Evolutionary conservation across 257 asterid genomes (phyloP), one percentile per base, ranked within the genome.

Genomic region (Solanum phureja): DNA sequence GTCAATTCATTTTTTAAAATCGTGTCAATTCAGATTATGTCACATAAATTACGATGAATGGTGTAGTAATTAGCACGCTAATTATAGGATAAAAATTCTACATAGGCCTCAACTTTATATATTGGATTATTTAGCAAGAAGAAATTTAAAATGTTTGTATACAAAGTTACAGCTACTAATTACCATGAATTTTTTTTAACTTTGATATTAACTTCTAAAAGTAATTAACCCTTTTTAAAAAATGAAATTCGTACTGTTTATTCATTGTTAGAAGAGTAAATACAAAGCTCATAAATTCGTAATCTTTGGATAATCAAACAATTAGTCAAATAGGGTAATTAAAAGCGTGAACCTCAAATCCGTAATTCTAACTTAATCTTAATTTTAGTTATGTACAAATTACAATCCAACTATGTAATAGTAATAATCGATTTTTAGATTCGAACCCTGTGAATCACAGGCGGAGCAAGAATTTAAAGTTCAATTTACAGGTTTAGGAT

Each of bases 281-380:
- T 23, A 76, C 34, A 38, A 6, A 76, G 83, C 34, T 12, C 33
- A 76, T 42, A n/a, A 73, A 34, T 73, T 73, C 23, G 62, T 40
- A 4, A 77, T 24, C 62, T 40, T 77, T 42, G 62, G 60, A 44
- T n/a, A 77, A 77, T 77, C 62, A 77, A 34, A 34, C 81, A 73
- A 19, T 42, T 42, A 77, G 62, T 24, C 37, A 7, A 77, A 40
- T 77, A 23, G 62, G 84, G 84, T 40, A 77, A 40, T 42, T n/a
- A 40, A 77, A 77, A 77, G 37, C 46, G 84, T 77, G 84, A 77
- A 42, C 33, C 23, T 6, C 62, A 77, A 76, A 77, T 42, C 37
- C 27, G 16, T 42, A 19, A 3, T 24, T 77, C 3, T 40, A 42
- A 77, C 84, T 42, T 77, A 24, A 40, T 77, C n/a, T 24, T 77